A percentile compares a stretch with the other conserved stretches of the same genome.
Conservation (phyloP, 768 basidiomycete genomes). For the Plicaturopsis crispa region DNA sequence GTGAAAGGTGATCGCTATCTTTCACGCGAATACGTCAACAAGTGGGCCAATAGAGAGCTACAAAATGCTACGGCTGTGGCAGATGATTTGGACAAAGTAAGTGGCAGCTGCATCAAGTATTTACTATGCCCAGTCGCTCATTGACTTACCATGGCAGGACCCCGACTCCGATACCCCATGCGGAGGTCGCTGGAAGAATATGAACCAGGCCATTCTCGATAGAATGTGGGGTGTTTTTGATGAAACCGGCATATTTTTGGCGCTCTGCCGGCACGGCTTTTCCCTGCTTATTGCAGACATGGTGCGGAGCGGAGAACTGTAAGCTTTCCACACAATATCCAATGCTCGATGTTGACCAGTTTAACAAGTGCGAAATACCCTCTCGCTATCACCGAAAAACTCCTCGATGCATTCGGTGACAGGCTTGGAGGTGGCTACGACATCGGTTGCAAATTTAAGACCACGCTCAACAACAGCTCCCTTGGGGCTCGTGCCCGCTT, state of each 20-base stretch:
- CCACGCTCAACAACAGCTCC: conserved; percentile 12
- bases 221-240: conserved; percentile 14
- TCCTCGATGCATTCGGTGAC: conserved; percentile 5
- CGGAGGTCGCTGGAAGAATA: conserved; percentile 11
- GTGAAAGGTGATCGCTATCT: conserved; percentile 1
- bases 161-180: conserved; percentile 6
- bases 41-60: not conserved
- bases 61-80: not conserved
- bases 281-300: conserved; percentile 14
- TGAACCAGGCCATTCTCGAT: conserved; percentile 6
- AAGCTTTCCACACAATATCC: conserved; percentile 3
- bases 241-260: conserved; percentile 17
- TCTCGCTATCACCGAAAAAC: conserved; percentile 4
- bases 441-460: conserved; percentile 17
- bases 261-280: conserved; percentile 17
- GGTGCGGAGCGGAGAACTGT: conserved; percentile 19
- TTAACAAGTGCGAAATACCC: conserved; percentile 12
- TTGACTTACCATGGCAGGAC: not conserved
- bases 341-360: not conserved
- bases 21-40: not conserved
- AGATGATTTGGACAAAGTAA: not conserved
- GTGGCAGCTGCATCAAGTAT: not conserved
- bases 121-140: too few relatives aligned
- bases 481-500: conserved; percentile 8
- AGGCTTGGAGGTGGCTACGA: conserved; percentile 12